These are phyloP conservation scores for Gamsiella multidivaricata DNA, from an alignment of 192 early-diverging fungal genomes.

Conservation along the genomic window DNA sequence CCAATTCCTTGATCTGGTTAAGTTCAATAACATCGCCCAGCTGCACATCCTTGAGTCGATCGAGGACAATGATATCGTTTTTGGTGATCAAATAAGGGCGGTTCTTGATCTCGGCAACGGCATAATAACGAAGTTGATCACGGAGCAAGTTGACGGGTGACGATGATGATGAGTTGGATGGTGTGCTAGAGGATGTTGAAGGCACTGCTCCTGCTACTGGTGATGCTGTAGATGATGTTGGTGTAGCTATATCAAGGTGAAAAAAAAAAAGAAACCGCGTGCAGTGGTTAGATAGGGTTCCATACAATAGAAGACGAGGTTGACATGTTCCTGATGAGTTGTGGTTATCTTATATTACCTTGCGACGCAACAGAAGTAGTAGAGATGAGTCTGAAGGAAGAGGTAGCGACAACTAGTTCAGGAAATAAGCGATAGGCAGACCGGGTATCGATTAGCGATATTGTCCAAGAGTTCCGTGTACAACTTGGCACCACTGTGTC, in stretches of 20 bases:
- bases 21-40: slow-evolving; percentile 90
- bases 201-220: slow-evolving; percentile 13
- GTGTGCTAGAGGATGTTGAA: slow-evolving; percentile 14
- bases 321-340: no score
- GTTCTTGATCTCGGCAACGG: slow-evolving; percentile 88
- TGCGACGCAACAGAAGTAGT: slow-evolving; percentile 12
- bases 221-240: slow-evolving; percentile 10
- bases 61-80: slow-evolving; percentile 89
- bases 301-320: not conserved
- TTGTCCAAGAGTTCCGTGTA: not conserved
- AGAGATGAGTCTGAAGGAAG: slow-evolving; percentile 17
- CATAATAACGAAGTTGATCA: slow-evolving; percentile 79
- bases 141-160: slow-evolving; percentile 60
- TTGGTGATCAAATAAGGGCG: slow-evolving; percentile 89
- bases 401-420: not conserved
- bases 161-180: not conserved
- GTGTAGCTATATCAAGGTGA: not conserved
- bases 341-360: no score
- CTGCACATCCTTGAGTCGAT: slow-evolving; percentile 83
- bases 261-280: no score
- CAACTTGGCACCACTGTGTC: not conserved
- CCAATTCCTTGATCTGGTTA: slow-evolving; percentile 89
- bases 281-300: not conserved
- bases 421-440: no score
- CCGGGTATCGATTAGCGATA: no score